Evolutionary conservation across 225 moss, liverwort and hornwort genomes (phyloP).

Genomic region (Thuidium tamariscinum): DNA sequence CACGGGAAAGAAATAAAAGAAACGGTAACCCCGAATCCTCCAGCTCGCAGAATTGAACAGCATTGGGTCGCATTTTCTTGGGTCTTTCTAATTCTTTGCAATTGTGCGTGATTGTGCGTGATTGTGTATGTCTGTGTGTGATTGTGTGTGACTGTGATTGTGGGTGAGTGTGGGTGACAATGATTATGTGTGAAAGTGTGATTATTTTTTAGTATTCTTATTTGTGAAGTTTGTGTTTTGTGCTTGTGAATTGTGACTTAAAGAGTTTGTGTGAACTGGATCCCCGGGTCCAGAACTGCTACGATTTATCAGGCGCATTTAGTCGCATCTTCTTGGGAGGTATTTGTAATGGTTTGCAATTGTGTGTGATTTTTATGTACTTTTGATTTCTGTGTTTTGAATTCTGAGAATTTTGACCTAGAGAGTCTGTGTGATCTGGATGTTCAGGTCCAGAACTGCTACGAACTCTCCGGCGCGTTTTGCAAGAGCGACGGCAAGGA

Average conservation of each 20-base stretch:
- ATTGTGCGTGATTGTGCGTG: neutral
- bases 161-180: neutral
- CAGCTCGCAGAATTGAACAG: neutral
- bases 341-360: neutral
- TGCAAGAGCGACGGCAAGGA: conserved; percentile 37
- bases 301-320: conserved; percentile 28
- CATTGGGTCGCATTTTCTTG: neutral
- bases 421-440: neutral
- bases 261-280: neutral
- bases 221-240: neutral
- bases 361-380: neutral
- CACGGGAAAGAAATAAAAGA: conserved; percentile 52
- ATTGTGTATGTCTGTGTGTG: too few relatives aligned
- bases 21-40: conserved; percentile 2
- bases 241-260: neutral
- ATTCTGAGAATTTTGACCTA: neutral
- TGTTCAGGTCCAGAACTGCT: conserved; percentile 38
- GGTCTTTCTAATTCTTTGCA: neutral
- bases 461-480: conserved; percentile 42
- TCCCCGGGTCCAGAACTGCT: conserved; percentile 29
- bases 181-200: neutral
- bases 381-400: neutral
- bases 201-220: neutral
- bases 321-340: neutral
- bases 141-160: neutral